Evolutionary conservation across 192 early-diverging fungal genomes (phyloP), one percentile per base, ranked within the genome.

Genomic region (Oehlia diaphana): DNA sequence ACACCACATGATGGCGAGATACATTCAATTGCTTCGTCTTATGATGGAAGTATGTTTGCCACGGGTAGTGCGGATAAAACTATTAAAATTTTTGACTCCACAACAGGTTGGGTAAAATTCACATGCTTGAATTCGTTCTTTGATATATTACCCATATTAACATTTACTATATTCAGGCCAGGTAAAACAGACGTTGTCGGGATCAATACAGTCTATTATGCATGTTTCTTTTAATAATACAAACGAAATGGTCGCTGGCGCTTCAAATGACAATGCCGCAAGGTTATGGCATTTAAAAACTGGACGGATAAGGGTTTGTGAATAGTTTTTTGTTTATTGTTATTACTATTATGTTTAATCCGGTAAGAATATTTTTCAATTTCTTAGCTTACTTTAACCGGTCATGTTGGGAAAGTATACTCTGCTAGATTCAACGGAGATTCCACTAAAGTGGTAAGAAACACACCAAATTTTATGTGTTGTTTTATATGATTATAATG

Each of bases 321-420:
- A 58, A 19, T 19, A 31, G 31, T 31, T 31, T 31, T 31, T 31
- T 31, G 31, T 31, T 31, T 31, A 31, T 31, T 31, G 2, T 31
- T 31, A 31, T 31, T 31, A 31, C 1, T 31, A 26, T 31, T 31
- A 31, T 31, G 31, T 31, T 31, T 31, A 31, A 31, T 31, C 31
- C 31, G 1, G 31, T 31, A 31, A 31, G 1, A 31, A 31, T 31
- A 31, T 31, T 53, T 53, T 53, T 3, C 50, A 58, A 16, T 21
- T 58, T 58, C 23, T 68, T 80, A 95, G 92, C 95, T 96, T 82
- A 97, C 96, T 26, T 87, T 99, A 78, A 96, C 94, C 4, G 96
- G 97, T 2, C 97, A 99, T 84, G 93, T 97, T 65, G 95, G 95
- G 71, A 95, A 97, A 85, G 96, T 99, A 8, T 94, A 91, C 80